phyloP scores from a whole-genome alignment of 441 rosid species.

The Cnidoscolus chayamansa region DNA sequence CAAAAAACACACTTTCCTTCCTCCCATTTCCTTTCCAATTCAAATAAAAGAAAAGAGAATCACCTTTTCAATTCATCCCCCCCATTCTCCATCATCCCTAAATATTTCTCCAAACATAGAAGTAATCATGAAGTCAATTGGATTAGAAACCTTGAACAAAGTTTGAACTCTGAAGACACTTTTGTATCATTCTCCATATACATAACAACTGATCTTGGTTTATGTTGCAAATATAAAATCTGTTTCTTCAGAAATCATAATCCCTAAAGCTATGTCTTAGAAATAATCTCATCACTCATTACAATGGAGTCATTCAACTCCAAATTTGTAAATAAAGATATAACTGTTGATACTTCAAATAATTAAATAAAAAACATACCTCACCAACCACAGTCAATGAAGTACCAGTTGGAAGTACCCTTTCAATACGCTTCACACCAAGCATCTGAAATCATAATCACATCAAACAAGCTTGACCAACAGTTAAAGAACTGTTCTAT shows the following conservation, averaged over 20 bases:
- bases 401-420: constrained; percentile 87
- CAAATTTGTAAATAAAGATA: background rate
- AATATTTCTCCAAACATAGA: too few relatives aligned
- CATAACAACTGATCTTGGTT: background rate
- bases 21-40: too few relatives aligned
- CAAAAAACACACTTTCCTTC: too few relatives aligned
- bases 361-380: constrained; percentile 41
- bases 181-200: background rate
- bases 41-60: too few relatives aligned
- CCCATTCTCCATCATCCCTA: too few relatives aligned
- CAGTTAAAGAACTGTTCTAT: background rate
- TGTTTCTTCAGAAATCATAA: background rate
- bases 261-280: background rate
- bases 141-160: background rate
- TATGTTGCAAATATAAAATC: background rate
- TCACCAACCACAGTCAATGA: constrained; percentile 92
- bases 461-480: constrained; percentile 24
- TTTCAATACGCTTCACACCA: constrained; percentile 92
- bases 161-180: background rate
- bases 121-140: background rate
- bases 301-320: background rate
- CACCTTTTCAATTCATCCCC: too few relatives aligned
- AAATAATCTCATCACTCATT: background rate
- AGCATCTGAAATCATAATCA: constrained; percentile 65
- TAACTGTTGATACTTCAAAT: background rate